Evolutionary conservation across 1,284 basidiomycete species (phyloP).

Genomic region (Exobasidium cylindrosporum): DNA sequence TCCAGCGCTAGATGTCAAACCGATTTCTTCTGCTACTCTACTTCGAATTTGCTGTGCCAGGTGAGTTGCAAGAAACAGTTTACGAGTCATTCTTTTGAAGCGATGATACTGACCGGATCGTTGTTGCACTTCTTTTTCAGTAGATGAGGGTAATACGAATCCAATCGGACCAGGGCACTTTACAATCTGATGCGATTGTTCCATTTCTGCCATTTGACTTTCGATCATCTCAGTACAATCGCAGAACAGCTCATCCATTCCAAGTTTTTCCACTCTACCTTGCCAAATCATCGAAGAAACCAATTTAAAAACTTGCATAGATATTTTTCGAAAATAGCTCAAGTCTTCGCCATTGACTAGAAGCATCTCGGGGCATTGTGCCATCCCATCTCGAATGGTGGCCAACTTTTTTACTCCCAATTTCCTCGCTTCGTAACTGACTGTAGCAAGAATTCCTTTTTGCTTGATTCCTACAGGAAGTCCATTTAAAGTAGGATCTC

Average conservation of each 20-base stretch:
- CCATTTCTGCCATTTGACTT: neutral
- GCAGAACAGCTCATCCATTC: conserved; percentile 57
- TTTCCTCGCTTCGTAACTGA: conserved; percentile 56
- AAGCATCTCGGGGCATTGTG: conserved; percentile 51
- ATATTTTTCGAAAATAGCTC: conserved; percentile 51
- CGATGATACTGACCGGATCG: conserved; percentile 19
- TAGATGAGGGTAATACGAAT: neutral
- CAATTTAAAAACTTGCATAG: conserved; percentile 43
- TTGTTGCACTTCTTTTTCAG: neutral
- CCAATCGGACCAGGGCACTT: neutral
- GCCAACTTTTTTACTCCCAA: conserved; percentile 53
- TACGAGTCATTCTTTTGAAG: conserved; percentile 15
- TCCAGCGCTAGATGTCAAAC: conserved; percentile 55
- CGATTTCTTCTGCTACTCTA: conserved; percentile 46
- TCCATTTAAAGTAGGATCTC: conserved; percentile 52
- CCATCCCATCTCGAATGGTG: conserved; percentile 48
- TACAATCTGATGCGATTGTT: neutral
- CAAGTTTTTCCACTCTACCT: conserved; percentile 54
- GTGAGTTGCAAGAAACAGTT: conserved; percentile 44
- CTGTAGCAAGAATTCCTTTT: conserved; percentile 56
- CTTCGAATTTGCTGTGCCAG: conserved; percentile 50
- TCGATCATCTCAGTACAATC: conserved; percentile 54
- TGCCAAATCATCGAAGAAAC: conserved; percentile 45
- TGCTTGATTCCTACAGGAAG: conserved; percentile 57
- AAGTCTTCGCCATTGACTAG: conserved; percentile 57